Evolutionary conservation across 2,329 filamentous ascomycete genomes (phyloP), one percentile per base, ranked within the genome.

Genomic region (Albophoma yamanashiensis): DNA sequence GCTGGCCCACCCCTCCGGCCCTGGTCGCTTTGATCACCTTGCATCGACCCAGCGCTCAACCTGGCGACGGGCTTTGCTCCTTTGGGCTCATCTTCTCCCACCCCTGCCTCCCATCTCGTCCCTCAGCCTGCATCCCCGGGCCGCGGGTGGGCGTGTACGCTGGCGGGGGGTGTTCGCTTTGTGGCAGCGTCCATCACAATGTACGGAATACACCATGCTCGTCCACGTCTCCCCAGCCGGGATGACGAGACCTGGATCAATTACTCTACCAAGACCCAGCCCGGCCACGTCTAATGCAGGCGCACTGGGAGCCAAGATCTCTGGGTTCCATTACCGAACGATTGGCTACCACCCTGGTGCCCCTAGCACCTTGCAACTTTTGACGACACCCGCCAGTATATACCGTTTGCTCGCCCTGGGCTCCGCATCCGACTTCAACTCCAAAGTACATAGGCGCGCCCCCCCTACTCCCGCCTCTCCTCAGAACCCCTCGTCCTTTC

Each of bases 311-410:
- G 67, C 60, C 61, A 62, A 64, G 68, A 70, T 71, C 69, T 70
- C 65, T 63, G 65, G 31, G 65, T 52, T 40, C 62, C 62, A 62
- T 64, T 68, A 65, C 69, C 68, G 62, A 62, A 66, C 68, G 69
- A 70, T 71, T 71, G 69, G 69, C 68, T 70, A 64, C 62, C 62
- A 67, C 68, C 69, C 68, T 63, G 68, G 66, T 64, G 62, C 66
- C 65, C 67, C 69, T 36, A n/a, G 27, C 27, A 36, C 17, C 64
- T 65, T 63, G 59, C 60, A 58, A 63, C 63, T 64, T 27, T 38
- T 4, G 40, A 36, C 58, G 52, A 56, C 42, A 31, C 39, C 40
- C 31, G 22, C 42, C 25, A 7, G 31, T 22, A 55, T 36, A 55
- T 52, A 52, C 53, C 53, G 53, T 57, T 56, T 59, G 53, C 53